Conservation (phyloP, 805 yeast genomes). For the Candida alai region DNA sequence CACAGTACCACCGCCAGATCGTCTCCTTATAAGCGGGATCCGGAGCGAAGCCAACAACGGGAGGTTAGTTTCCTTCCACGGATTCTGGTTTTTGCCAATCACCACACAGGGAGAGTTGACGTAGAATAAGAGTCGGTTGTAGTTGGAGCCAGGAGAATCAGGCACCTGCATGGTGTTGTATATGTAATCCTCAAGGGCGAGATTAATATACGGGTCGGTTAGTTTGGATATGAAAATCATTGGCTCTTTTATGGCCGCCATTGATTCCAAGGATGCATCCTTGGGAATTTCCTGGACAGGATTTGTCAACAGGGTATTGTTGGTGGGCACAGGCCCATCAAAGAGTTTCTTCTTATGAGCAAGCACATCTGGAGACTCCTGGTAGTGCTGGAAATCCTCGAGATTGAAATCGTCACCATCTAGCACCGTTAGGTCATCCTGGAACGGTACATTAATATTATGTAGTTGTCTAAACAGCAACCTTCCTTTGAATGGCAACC, state of each 20-base stretch:
- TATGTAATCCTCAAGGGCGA: slow-evolving; percentile 78
- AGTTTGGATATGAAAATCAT: slow-evolving; percentile 56
- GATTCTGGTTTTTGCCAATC: slow-evolving; percentile 93
- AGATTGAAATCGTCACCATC: slow-evolving; percentile 35
- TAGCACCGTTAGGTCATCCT: slow-evolving; percentile 32
- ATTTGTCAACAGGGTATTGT: not conserved
- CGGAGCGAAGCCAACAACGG: slow-evolving; percentile 44
- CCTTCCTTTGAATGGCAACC: no score
- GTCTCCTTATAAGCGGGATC: slow-evolving; percentile 71
- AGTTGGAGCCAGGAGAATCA: slow-evolving; percentile 11
- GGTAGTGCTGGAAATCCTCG: slow-evolving; percentile 37
- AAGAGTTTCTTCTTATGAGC: slow-evolving; percentile 15
- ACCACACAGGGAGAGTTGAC: slow-evolving; percentile 84
- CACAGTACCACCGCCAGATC: slow-evolving; percentile 95
- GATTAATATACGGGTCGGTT: slow-evolving; percentile 65
- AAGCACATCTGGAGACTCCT: slow-evolving; percentile 25
- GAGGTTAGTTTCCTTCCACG: slow-evolving; percentile 81
- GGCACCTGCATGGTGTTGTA: slow-evolving; percentile 59
- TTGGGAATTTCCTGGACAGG: not conserved
- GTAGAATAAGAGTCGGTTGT: slow-evolving; percentile 64
- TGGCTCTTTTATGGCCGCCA: slow-evolving; percentile 28
- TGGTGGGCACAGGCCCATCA: not conserved
- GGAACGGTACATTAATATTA: slow-evolving; percentile 31
- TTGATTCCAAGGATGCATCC: not conserved
- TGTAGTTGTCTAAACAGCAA: slow-evolving; percentile 12